Conservation (phyloP, 164 flowering plant species). For the Magnolia kwangsiensis region DNA sequence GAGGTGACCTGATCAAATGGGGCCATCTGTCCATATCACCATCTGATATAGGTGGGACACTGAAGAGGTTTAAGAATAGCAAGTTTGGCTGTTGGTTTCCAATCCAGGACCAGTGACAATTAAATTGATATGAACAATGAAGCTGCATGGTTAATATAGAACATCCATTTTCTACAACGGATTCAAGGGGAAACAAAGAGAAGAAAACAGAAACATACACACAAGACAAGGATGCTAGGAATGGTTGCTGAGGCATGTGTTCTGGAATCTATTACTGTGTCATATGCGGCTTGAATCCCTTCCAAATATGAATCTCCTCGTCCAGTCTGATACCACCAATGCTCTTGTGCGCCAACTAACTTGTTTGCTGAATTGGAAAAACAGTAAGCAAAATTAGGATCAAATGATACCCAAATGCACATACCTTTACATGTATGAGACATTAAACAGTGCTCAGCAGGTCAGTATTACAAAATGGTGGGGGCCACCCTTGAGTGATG, state of each 20-base stretch:
- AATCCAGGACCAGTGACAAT: too few species aligned
- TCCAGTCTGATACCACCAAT: constrained; percentile 77
- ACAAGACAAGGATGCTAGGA: neutral
- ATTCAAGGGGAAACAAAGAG: neutral
- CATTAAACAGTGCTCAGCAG: too few species aligned
- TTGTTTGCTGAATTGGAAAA: constrained; percentile 60
- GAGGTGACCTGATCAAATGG: too few species aligned
- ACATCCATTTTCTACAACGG: neutral
- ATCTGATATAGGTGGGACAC: too few species aligned
- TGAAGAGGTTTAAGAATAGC: too few species aligned
- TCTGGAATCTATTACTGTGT: constrained; percentile 8
- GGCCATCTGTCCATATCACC: too few species aligned
- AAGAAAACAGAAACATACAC: neutral
- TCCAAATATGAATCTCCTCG: constrained; percentile 68
- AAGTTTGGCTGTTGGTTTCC: too few species aligned
- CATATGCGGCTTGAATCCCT: constrained; percentile 86
- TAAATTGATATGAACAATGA: too few species aligned
- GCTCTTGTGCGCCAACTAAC: constrained; percentile 92
- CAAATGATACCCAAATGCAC: neutral
- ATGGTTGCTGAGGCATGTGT: neutral
- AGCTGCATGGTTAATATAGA: too few species aligned
- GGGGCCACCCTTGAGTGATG: too few species aligned
- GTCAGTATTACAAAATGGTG: too few species aligned
- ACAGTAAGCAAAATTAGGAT: neutral
- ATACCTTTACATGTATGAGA: too few species aligned